These are phyloP conservation scores for Macadamia integrifolia DNA, from an alignment of 164 flowering plant species.

Conservation along the genomic window DNA sequence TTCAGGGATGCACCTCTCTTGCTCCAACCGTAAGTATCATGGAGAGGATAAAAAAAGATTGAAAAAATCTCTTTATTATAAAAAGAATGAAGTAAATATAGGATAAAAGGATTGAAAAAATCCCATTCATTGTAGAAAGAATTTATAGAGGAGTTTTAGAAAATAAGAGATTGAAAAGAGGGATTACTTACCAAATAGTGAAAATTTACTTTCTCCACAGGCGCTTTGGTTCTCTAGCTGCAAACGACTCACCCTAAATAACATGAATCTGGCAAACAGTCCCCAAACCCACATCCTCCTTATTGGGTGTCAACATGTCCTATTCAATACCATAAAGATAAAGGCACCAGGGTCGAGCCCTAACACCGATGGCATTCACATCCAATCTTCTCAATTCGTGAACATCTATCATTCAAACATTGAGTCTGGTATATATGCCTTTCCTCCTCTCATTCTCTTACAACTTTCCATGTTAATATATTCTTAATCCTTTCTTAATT, in stretches of 20 bases:
- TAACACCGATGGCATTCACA: slow-evolving; percentile 51
- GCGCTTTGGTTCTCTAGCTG: neutral
- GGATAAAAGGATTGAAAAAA: no score
- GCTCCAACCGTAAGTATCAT: neutral
- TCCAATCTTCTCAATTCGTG: slow-evolving; percentile 23
- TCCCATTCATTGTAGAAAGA: no score
- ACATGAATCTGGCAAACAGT: slow-evolving; percentile 19
- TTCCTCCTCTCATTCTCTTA: neutral
- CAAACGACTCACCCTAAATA: neutral
- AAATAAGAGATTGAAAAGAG: no score
- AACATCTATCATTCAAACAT: slow-evolving; percentile 19
- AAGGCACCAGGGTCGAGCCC: slow-evolving; percentile 34
- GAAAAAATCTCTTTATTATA: no score
- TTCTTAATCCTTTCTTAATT: neutral
- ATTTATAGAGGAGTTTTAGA: no score
- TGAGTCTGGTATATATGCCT: slow-evolving; percentile 17
- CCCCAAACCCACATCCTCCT: slow-evolving; percentile 31
- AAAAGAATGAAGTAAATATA: no score
- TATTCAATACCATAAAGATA: slow-evolving; percentile 14
- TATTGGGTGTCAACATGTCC: slow-evolving; percentile 9
- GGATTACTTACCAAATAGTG: no score
- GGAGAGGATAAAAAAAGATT: no score
- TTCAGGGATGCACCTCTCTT: neutral
- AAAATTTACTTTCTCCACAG: no score
- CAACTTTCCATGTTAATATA: neutral